A percentile compares a stretch with the other conserved stretches of the same genome.
Evolutionary conservation across 1,139 yeast genomes (phyloP).

Genomic region (Nakaseomyces nivariensis): DNA sequence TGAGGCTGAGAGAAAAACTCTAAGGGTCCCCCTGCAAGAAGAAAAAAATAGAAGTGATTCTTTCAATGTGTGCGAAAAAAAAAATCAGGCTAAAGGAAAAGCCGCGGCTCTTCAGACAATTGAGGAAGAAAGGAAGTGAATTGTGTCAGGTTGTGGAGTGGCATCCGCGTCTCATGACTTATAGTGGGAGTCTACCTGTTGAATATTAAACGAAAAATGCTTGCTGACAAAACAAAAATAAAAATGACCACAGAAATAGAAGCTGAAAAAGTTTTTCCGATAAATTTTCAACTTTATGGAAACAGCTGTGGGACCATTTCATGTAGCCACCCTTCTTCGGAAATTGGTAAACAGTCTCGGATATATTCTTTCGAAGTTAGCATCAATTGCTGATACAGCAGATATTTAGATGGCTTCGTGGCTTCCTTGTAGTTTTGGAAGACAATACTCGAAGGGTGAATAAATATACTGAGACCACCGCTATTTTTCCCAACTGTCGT

Average conservation of each 20-base stretch:
- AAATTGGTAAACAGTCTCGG: conserved; percentile 72
- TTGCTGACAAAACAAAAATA: not conserved
- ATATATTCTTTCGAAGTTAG: conserved; percentile 81
- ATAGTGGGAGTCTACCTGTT: too few relatives aligned
- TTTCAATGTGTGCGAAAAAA: too few relatives aligned
- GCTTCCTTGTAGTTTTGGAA: conserved; percentile 27
- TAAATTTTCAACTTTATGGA: not conserved
- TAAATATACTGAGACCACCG: conserved; percentile 39
- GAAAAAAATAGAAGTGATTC: too few relatives aligned
- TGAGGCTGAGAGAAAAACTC: too few relatives aligned
- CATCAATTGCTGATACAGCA: conserved; percentile 78
- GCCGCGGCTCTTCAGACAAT: too few relatives aligned
- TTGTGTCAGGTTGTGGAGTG: too few relatives aligned
- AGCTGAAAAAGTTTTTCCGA: too few relatives aligned
- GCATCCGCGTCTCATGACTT: too few relatives aligned
- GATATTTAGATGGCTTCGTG: conserved; percentile 60
- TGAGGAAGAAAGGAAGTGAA: too few relatives aligned
- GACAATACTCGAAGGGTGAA: conserved; percentile 61
- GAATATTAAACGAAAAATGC: too few relatives aligned
- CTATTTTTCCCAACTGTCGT: conserved; percentile 29
- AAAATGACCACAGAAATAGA: not conserved
- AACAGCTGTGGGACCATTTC: conserved; percentile 53
- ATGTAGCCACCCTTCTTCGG: conserved; percentile 48
- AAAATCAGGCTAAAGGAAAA: too few relatives aligned
- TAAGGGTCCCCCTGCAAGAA: too few relatives aligned